A percentile compares a stretch with the other conserved stretches of the same genome.
These are phyloP conservation scores for Fusarium coicis DNA, from an alignment of 2,329 filamentous ascomycete genomes.

Conservation along the genomic window DNA sequence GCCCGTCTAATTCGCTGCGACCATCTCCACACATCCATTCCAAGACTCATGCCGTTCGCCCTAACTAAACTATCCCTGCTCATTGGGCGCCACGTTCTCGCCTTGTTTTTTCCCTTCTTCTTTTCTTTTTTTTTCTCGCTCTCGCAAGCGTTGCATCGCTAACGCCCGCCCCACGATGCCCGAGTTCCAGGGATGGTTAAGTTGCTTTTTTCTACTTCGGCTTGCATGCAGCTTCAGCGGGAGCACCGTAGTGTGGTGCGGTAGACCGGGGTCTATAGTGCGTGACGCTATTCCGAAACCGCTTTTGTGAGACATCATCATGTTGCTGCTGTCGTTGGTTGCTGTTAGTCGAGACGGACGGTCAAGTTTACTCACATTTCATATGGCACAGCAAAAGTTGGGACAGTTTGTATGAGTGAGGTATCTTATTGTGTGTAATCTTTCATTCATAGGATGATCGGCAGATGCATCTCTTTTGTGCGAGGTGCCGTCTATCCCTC, in stretches of 20 bases:
- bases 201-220: slow-evolving; percentile 17
- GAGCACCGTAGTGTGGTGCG: background rate
- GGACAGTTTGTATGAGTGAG: slow-evolving; percentile 11
- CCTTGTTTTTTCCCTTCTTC: slow-evolving; percentile 30
- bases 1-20: slow-evolving; percentile 16
- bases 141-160: slow-evolving; percentile 22
- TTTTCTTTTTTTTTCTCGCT: background rate
- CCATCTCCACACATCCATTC: slow-evolving; percentile 31
- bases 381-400: background rate
- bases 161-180: slow-evolving; percentile 26
- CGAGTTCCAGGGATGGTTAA: slow-evolving; percentile 9
- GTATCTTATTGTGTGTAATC: slow-evolving; percentile 28
- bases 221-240: slow-evolving; percentile 8
- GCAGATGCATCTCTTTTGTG: slow-evolving; percentile 30
- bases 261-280: background rate
- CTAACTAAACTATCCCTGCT: slow-evolving; percentile 16
- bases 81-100: slow-evolving; percentile 40
- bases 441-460: slow-evolving; percentile 38
- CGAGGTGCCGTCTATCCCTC: slow-evolving; percentile 35
- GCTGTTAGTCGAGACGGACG: background rate
- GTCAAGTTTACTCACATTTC: background rate
- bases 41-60: slow-evolving; percentile 44
- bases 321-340: background rate
- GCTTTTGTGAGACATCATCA: background rate
- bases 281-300: background rate